Percentiles rank a stretch among this genome's conserved stretches.
These are phyloP conservation scores for Russula griseocarnosa DNA, from an alignment of 768 basidiomycete species.

Conservation along the genomic window DNA sequence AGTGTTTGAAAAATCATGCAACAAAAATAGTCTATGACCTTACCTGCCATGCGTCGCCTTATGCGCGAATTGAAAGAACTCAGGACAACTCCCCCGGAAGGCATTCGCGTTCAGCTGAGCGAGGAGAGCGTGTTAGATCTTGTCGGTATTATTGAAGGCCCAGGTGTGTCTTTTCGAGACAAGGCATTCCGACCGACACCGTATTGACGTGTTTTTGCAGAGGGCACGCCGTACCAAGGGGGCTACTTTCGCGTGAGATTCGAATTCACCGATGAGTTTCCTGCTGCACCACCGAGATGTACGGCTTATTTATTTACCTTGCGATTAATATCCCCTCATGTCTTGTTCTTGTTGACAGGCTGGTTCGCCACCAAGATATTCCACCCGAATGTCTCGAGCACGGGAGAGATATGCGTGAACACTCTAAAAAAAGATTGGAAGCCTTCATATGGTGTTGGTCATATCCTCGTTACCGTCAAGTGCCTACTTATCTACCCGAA, in stretches of 20 bases:
- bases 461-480: constrained; percentile 90
- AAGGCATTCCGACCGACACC: neutral
- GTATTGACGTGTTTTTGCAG: constrained; percentile 34
- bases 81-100: constrained; percentile 80
- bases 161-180: constrained; percentile 56
- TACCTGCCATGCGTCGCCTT: constrained; percentile 72
- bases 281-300: constrained; percentile 94
- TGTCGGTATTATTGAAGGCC: constrained; percentile 84
- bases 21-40: constrained; percentile 39
- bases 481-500: constrained; percentile 96
- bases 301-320: constrained; percentile 32
- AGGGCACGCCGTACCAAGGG: constrained; percentile 64
- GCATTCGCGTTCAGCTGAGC: constrained; percentile 80
- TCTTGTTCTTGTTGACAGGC: constrained; percentile 44
- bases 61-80: constrained; percentile 84
- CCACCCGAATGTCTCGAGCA: constrained; percentile 88
- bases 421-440: constrained; percentile 98
- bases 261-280: constrained; percentile 90
- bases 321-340: constrained; percentile 3
- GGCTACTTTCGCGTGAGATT: constrained; percentile 78
- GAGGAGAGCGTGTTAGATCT: constrained; percentile 89
- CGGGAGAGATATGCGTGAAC: constrained; percentile 95
- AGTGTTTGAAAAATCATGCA: neutral
- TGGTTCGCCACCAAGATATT: constrained; percentile 94
- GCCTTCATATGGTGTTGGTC: constrained; percentile 81